phyloP scores from a whole-genome alignment of 768 basidiomycete genomes.

The Crassisporium funariophilum region DNA sequence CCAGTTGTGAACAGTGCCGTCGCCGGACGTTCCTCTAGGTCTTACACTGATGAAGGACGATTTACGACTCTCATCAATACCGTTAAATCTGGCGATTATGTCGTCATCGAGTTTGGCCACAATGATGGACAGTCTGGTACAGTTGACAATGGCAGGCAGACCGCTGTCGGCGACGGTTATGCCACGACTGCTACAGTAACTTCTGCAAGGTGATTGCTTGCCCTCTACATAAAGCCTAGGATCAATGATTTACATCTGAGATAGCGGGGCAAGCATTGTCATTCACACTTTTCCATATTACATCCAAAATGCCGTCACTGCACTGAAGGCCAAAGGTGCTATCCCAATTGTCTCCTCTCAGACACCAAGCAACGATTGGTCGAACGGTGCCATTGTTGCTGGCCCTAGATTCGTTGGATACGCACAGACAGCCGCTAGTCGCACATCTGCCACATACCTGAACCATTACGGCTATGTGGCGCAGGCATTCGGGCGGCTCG shows the following conservation, averaged over 20 bases:
- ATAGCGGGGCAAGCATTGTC: constrained; percentile 39
- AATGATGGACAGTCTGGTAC: constrained; percentile 43
- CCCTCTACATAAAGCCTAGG: not conserved
- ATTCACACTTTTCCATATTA: constrained; percentile 51
- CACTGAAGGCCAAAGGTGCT: constrained; percentile 47
- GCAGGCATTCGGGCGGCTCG: constrained; percentile 41
- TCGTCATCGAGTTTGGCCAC: constrained; percentile 51
- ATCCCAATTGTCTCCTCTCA: constrained; percentile 50
- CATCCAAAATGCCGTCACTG: constrained; percentile 43
- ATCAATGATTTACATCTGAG: not conserved
- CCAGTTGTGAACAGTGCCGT: constrained; percentile 49
- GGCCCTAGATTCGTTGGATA: constrained; percentile 47
- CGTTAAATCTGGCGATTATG: constrained; percentile 41
- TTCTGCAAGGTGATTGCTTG: constrained; percentile 28
- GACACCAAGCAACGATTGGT: constrained; percentile 50
- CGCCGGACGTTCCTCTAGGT: constrained; percentile 47
- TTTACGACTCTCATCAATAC: constrained; percentile 45
- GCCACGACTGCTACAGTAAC: constrained; percentile 38
- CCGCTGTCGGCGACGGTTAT: constrained; percentile 42
- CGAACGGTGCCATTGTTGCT: constrained; percentile 34
- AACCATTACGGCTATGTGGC: constrained; percentile 50
- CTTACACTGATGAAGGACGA: constrained; percentile 49
- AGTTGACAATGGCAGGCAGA: constrained; percentile 44
- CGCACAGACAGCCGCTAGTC: constrained; percentile 38
- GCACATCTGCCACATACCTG: constrained; percentile 41